A percentile compares a stretch with the other conserved stretches of the same genome.
phyloP scores from a whole-genome alignment of 2,329 filamentous ascomycete species.

The Beauveria varroae region DNA sequence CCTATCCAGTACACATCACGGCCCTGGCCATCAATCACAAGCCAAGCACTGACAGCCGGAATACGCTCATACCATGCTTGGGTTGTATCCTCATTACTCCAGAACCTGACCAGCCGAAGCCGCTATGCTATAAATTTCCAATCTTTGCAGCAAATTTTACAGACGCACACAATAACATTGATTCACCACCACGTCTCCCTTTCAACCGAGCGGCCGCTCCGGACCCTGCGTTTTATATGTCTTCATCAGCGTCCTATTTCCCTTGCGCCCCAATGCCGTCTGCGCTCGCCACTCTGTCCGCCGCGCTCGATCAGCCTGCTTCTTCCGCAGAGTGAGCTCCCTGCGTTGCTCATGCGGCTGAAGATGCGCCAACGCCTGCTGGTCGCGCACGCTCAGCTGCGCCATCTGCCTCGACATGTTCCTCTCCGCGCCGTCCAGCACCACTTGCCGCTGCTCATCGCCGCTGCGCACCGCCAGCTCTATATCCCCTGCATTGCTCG shows the following conservation, averaged over 20 bases:
- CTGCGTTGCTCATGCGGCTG: constrained; percentile 3
- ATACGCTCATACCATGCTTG: not conserved
- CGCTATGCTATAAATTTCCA: not conserved
- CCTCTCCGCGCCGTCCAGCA: not conserved
- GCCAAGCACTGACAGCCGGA: not conserved
- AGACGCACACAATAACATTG: not conserved
- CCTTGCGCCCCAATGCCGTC: constrained; percentile 2
- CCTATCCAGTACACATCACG: not conserved
- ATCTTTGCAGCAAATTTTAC: not conserved
- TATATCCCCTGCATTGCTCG: not conserved
- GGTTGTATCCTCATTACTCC: not conserved
- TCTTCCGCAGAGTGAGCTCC: not conserved
- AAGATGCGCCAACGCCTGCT: constrained; percentile 8
- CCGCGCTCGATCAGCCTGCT: not conserved
- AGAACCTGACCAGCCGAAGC: not conserved
- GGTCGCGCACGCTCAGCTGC: constrained; percentile 7
- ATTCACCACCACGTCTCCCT: not conserved
- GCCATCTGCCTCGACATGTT: constrained; percentile 2
- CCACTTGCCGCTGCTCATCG: not conserved
- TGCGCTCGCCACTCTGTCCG: not conserved
- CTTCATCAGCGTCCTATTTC: constrained; percentile 8
- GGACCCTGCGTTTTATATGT: not conserved
- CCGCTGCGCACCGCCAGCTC: not conserved
- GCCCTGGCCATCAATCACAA: not conserved
- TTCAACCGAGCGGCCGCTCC: not conserved